phyloP scores from a whole-genome alignment of 202 grass and related monocot species.

The Eragrostis tef region DNA sequence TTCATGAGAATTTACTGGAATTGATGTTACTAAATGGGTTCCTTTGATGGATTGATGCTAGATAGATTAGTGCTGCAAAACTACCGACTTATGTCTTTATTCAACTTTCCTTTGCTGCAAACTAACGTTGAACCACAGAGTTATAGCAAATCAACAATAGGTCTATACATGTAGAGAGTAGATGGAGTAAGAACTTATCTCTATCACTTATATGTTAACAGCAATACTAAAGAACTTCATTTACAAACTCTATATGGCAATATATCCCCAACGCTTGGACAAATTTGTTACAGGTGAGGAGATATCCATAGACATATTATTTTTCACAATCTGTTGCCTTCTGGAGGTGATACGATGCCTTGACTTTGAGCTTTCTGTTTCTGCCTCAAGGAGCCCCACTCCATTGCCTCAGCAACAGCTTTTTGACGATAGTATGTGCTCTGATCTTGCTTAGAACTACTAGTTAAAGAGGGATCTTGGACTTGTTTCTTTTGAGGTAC shows the following conservation, averaged over 20 bases:
- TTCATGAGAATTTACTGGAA: not conserved
- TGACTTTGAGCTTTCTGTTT: constrained; percentile 44
- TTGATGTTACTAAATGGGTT: not conserved
- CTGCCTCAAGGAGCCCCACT: constrained; percentile 64
- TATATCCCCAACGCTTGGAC: constrained; percentile 7
- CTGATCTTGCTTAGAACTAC: constrained; percentile 42
- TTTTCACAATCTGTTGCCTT: constrained; percentile 42
- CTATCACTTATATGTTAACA: not conserved
- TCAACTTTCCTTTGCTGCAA: not conserved
- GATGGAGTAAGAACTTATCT: not conserved
- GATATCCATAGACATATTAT: constrained; percentile 1
- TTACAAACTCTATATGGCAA: constrained; percentile 44
- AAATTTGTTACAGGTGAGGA: constrained; percentile 40
- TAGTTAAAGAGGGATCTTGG: constrained; percentile 31
- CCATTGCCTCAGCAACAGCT: constrained; percentile 65
- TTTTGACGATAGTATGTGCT: constrained; percentile 50
- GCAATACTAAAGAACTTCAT: constrained; percentile 11
- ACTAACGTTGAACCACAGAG: not conserved
- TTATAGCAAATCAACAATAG: too few species aligned
- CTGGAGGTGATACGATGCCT: constrained; percentile 30
- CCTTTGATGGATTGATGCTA: not conserved
- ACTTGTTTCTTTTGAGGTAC: constrained; percentile 46
- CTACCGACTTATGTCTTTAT: not conserved
- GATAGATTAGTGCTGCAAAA: not conserved
- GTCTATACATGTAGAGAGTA: not conserved